Conservation (phyloP, 768 basidiomycete genomes). For the Tulasnella calospora region DNA sequence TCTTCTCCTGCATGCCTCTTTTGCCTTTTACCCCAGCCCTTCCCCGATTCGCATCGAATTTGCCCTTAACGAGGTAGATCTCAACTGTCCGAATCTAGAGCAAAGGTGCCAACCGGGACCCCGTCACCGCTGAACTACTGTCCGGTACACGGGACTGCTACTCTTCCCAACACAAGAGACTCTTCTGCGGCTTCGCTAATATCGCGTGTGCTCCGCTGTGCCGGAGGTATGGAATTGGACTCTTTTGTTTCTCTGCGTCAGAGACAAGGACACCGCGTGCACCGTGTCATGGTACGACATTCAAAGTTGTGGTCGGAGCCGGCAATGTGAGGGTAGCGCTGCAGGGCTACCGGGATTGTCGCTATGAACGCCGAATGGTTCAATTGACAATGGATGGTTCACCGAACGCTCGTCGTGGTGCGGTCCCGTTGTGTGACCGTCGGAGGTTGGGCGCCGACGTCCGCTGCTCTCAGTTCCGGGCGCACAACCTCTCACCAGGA, state of each 20-base stretch:
- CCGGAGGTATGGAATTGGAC: constrained; percentile 4
- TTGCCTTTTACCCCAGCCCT: constrained; percentile 9
- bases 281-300: constrained; percentile 5
- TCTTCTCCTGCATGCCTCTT: constrained; percentile 11
- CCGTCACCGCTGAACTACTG: not conserved
- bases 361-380: not conserved
- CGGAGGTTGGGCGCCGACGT: not conserved
- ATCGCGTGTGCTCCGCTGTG: constrained; percentile 4
- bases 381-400: not conserved
- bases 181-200: constrained; percentile 9
- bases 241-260: not conserved
- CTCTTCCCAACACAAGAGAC: constrained; percentile 2
- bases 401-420: not conserved
- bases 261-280: not conserved
- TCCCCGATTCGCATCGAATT: constrained; percentile 8
- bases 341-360: constrained; percentile 4
- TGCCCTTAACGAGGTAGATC: constrained; percentile 7
- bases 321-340: not conserved
- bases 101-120: not conserved
- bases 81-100: not conserved
- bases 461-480: not conserved
- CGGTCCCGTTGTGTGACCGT: not conserved
- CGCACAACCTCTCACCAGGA: not conserved
- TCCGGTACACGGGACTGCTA: constrained; percentile 6
- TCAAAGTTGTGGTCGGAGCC: not conserved